Percentiles rank a stretch among this genome's conserved stretches.
Evolutionary conservation across 2,329 filamentous ascomycete species (phyloP).

Genomic region (Trichoderma sp.): DNA sequence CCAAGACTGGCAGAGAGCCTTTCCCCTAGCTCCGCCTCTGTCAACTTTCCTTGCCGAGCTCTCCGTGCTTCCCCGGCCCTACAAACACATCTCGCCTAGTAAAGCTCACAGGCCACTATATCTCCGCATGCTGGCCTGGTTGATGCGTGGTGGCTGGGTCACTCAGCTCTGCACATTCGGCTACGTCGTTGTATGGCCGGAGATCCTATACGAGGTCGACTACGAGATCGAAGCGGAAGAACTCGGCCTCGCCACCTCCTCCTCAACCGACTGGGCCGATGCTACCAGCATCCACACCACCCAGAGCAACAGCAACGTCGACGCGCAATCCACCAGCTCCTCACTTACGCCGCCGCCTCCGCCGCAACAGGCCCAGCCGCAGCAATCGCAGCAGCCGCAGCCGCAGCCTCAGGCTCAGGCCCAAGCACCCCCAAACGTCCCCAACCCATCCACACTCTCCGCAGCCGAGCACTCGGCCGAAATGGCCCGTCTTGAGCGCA

Average conservation of each 20-base stretch:
- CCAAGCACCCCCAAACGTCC: constrained; percentile 29
- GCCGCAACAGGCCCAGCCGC: constrained; percentile 19
- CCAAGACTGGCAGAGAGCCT: constrained; percentile 70
- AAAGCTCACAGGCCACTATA: constrained; percentile 86
- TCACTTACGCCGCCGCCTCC: constrained; percentile 6
- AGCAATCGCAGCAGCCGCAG: constrained; percentile 17
- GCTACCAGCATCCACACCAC: constrained; percentile 10
- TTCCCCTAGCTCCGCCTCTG: constrained; percentile 78
- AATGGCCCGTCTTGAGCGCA: constrained; percentile 58
- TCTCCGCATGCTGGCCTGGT: constrained; percentile 88
- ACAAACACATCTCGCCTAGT: constrained; percentile 79
- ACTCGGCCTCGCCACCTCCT: constrained; percentile 39
- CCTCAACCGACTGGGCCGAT: constrained; percentile 15
- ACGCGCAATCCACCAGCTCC: constrained; percentile 5
- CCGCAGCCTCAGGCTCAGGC: constrained; percentile 21
- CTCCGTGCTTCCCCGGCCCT: constrained; percentile 76
- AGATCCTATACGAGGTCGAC: constrained; percentile 79
- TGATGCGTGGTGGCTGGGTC: constrained; percentile 89
- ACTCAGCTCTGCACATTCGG: constrained; percentile 90
- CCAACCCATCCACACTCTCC: constrained; percentile 26
- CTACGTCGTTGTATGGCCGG: constrained; percentile 79
- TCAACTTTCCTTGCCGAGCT: constrained; percentile 84
- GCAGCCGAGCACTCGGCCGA: constrained; percentile 56
- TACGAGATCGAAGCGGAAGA: constrained; percentile 67
- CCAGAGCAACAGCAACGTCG: neutral